A percentile compares a stretch with the other conserved stretches of the same genome.
Evolutionary conservation across 2,329 filamentous ascomycete genomes (phyloP).

Genomic region (Aphanoascus verrucosus): DNA sequence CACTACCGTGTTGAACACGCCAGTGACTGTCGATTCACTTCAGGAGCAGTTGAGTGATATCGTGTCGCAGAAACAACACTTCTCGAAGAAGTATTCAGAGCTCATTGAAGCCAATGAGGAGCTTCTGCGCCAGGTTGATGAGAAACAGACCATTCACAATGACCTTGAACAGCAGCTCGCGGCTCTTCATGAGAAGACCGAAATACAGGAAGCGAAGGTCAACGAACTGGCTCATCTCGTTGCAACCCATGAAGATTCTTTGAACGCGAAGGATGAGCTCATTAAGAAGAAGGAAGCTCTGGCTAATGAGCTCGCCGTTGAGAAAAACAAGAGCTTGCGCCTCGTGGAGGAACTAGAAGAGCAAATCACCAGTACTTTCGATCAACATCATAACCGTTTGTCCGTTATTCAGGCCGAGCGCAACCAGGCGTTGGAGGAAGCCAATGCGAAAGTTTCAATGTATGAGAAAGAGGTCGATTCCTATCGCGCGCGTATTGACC

Average conservation of each 20-base stretch:
- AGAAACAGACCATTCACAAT: constrained; percentile 22
- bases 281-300: constrained; percentile 38
- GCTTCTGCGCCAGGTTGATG: constrained; percentile 30
- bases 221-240: constrained; percentile 44
- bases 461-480: constrained; percentile 59
- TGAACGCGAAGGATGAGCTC: constrained; percentile 35
- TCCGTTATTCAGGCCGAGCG: constrained; percentile 70
- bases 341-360: constrained; percentile 94
- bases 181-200: constrained; percentile 31
- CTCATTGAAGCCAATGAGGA: constrained; percentile 32
- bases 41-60: constrained; percentile 54
- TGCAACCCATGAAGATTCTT: constrained; percentile 37
- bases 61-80: constrained; percentile 33
- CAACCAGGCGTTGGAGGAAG: constrained; percentile 66
- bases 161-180: constrained; percentile 29
- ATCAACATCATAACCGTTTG: constrained; percentile 85
- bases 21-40: constrained; percentile 45
- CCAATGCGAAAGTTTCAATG: constrained; percentile 51
- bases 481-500: constrained; percentile 46
- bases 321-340: constrained; percentile 83
- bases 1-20: constrained; percentile 30
- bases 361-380: constrained; percentile 88
- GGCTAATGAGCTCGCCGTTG: constrained; percentile 43
- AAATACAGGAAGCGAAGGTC: constrained; percentile 43
- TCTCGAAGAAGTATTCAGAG: constrained; percentile 35